Percentiles rank a stretch among this genome's conserved stretches.
Evolutionary conservation across 2,329 filamentous ascomycete species (phyloP).

Genomic region (Ceratocystis colombiana): DNA sequence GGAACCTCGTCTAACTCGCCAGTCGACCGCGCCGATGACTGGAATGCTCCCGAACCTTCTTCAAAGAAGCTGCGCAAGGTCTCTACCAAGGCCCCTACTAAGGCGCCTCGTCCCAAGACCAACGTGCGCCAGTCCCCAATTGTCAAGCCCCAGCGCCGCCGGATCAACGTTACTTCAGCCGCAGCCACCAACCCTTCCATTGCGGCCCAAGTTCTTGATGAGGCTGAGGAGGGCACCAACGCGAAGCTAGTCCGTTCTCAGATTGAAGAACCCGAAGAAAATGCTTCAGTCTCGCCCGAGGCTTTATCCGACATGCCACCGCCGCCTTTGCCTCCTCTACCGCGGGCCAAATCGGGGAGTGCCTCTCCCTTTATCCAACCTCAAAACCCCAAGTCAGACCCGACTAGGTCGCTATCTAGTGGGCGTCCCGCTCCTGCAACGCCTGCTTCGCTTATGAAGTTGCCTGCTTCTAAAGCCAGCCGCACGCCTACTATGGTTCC

Average conservation of each 20-base stretch:
- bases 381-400: conserved; percentile 35
- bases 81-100: conserved; percentile 42
- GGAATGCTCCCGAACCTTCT: conserved; percentile 27
- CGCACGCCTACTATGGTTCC: conserved; percentile 14
- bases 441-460: conserved; percentile 77
- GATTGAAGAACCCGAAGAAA: conserved; percentile 50
- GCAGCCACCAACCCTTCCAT: conserved; percentile 44
- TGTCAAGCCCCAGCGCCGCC: conserved; percentile 53
- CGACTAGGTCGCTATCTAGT: conserved; percentile 16
- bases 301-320: conserved; percentile 56
- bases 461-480: conserved; percentile 45
- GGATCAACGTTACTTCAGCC: conserved; percentile 32
- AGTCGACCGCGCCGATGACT: conserved; percentile 41
- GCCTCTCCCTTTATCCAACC: conserved; percentile 58
- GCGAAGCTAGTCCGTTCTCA: conserved; percentile 28
- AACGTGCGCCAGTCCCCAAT: conserved; percentile 62
- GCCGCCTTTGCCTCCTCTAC: conserved; percentile 44
- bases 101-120: conserved; percentile 41
- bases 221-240: conserved; percentile 38
- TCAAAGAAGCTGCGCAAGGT: conserved; percentile 46
- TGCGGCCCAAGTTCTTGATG: conserved; percentile 45
- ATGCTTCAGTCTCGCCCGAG: conserved; percentile 55
- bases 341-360: conserved; percentile 52
- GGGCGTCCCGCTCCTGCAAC: conserved; percentile 51
- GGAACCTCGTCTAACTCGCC: conserved; percentile 44